phyloP scores from a whole-genome alignment of 1,139 yeast species.

The Pichia sp. region DNA sequence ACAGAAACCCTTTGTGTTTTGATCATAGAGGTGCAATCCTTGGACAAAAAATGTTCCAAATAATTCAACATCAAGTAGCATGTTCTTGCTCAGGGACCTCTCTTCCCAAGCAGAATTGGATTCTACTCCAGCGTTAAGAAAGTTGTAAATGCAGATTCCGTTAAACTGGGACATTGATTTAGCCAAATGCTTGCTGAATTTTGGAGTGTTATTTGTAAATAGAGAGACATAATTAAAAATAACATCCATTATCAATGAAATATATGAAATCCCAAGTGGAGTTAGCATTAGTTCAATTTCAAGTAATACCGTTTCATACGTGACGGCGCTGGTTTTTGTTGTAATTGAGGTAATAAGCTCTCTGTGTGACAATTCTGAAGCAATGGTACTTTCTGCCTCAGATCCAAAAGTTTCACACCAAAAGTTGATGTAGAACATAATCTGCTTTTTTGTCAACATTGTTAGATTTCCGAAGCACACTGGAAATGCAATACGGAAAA shows the following conservation, averaged over 20 bases:
- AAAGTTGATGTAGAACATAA: constrained; percentile 33
- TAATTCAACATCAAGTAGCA: constrained; percentile 35
- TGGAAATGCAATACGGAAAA: constrained; percentile 26
- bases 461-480: not conserved
- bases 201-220: constrained; percentile 20
- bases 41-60: constrained; percentile 39
- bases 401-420: constrained; percentile 64
- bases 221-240: constrained; percentile 27
- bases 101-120: constrained; percentile 44
- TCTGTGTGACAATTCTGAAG: constrained; percentile 33
- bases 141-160: constrained; percentile 42
- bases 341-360: constrained; percentile 35
- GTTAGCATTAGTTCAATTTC: constrained; percentile 48
- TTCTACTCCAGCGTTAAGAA: constrained; percentile 36
- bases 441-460: constrained; percentile 10
- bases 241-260: constrained; percentile 31
- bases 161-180: constrained; percentile 41
- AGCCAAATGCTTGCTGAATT: constrained; percentile 32
- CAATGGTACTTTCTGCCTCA: constrained; percentile 46
- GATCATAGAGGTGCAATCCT: constrained; percentile 36
- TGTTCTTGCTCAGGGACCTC: constrained; percentile 34
- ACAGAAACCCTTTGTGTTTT: constrained; percentile 20
- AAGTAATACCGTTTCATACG: constrained; percentile 29
- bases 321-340: constrained; percentile 40
- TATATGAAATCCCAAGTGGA: constrained; percentile 35